Evolutionary conservation across 306 rosid species (phyloP).

Genomic region (Rosa chinensis): DNA sequence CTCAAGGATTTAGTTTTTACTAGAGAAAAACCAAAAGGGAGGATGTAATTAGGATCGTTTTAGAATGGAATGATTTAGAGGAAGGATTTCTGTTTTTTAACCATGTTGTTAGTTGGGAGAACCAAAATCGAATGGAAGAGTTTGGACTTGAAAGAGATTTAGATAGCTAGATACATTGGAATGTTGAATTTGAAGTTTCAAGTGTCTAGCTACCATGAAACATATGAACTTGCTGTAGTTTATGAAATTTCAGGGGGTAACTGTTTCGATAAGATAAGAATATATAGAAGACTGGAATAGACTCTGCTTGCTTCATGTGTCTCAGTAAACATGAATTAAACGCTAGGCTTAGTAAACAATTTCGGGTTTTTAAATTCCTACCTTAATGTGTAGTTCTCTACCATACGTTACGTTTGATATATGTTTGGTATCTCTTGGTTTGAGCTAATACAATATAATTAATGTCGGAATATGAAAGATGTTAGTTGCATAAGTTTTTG

Average conservation of each 20-base stretch:
- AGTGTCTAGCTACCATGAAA: neutral
- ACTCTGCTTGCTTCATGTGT: neutral
- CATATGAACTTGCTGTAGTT: neutral
- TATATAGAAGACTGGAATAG: neutral
- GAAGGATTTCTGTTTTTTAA: neutral
- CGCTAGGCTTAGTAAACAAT: neutral
- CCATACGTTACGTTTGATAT: no score
- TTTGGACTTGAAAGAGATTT: neutral
- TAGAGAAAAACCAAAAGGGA: no score
- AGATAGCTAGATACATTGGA: neutral
- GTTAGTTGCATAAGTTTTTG: neutral
- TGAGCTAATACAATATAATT: neutral
- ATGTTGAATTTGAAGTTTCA: neutral
- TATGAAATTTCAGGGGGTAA: neutral
- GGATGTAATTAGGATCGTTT: neutral
- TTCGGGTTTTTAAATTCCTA: no score
- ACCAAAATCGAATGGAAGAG: neutral
- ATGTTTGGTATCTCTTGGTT: neutral
- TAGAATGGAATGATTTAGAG: neutral
- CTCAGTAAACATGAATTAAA: neutral
- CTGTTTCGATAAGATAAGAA: neutral
- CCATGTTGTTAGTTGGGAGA: neutral
- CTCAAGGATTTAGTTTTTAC: no score
- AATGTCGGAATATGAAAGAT: neutral
- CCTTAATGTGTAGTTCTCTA: neutral